These are phyloP conservation scores for Trichoderma cornu-damae DNA, from an alignment of 2,329 filamentous ascomycete species.

Conservation along the genomic window DNA sequence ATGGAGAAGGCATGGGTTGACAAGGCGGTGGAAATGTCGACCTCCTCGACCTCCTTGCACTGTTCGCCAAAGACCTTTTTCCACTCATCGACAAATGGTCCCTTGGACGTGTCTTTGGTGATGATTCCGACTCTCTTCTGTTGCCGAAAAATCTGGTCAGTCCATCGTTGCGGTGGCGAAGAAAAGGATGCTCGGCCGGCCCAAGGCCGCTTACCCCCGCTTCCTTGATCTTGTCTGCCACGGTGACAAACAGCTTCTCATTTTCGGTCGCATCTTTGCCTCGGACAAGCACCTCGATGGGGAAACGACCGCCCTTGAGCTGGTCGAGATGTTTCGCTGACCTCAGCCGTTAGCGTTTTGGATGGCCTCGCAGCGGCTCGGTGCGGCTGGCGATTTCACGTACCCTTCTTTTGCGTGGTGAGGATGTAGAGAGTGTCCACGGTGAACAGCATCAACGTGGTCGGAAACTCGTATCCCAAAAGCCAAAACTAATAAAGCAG, in stretches of 20 bases:
- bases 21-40: constrained; percentile 77
- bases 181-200: constrained; percentile 1
- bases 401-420: constrained; percentile 96
- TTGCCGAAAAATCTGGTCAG: constrained; percentile 18
- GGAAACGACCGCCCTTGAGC: constrained; percentile 85
- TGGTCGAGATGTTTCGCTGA: constrained; percentile 90
- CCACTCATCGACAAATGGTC: constrained; percentile 95
- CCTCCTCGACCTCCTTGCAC: constrained; percentile 80
- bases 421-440: constrained; percentile 83
- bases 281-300: constrained; percentile 84
- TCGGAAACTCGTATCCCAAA: constrained; percentile 95
- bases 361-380: not conserved
- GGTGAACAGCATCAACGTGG: constrained; percentile 89
- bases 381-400: constrained; percentile 30
- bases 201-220: constrained; percentile 62
- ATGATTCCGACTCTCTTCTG: constrained; percentile 87
- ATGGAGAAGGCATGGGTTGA: constrained; percentile 80
- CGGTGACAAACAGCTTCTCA: constrained; percentile 80
- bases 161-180: not conserved
- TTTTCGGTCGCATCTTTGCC: constrained; percentile 91
- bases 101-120: constrained; percentile 73
- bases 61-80: constrained; percentile 73
- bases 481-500: constrained; percentile 79
- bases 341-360: constrained; percentile 11
- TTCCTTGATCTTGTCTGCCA: constrained; percentile 79